Base-by-base conservation (phyloP, 192 early-diverging fungal genomes). In the Rhizoclosmatium globosum region DNA sequence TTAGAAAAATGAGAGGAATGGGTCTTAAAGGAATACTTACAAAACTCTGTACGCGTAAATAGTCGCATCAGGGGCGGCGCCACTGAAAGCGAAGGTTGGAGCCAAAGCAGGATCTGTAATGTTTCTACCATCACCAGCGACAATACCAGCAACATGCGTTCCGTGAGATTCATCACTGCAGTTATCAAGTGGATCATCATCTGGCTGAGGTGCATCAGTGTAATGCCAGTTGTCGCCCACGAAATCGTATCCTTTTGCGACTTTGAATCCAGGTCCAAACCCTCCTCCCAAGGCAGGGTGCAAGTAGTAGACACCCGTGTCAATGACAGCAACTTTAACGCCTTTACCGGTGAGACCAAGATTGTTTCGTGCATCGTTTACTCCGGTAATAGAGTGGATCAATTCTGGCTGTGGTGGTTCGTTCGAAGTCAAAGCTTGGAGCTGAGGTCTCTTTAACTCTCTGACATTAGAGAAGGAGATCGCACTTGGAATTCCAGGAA, bases 21-120 rank as follows among this genome's bases (percentile, higher is more conserved):
- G 9, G 53, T 56, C 9, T 56, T 15, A 56, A 56, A 56, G 19
- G 19, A n/a, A 13, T 11, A 64, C 62, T 64, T 50, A 68, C 46
- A 79, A 79, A 21, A 96, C 88, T 69, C 95, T 87, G 87, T 94
- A 98, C 4, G 88, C 89, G 4, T 93, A 93, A 44, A 97, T 81
- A 2, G 86, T 93, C 23, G 91, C 95, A 62, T 89, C 88, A 0
- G 96, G 96, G 19, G 94, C 95, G 21, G 95, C 93, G 56, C 96
- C 96, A 41, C 72, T 62, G 59, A 80, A 87, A 41, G 69, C 50
- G 21, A 62, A 19, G 7, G 15, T 7, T 31, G 60, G 60, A 62
- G 21, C 38, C 41, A 60, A 73, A 46, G 19, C 78, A 39, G 60
- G 60, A 23, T 23, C 62, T 13, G 17, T 44, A 42, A 66, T 79